A percentile compares a stretch with the other conserved stretches of the same genome.
These are phyloP conservation scores for Rehmannia glutinosa DNA, from an alignment of 257 asterid species.

Conservation along the genomic window DNA sequence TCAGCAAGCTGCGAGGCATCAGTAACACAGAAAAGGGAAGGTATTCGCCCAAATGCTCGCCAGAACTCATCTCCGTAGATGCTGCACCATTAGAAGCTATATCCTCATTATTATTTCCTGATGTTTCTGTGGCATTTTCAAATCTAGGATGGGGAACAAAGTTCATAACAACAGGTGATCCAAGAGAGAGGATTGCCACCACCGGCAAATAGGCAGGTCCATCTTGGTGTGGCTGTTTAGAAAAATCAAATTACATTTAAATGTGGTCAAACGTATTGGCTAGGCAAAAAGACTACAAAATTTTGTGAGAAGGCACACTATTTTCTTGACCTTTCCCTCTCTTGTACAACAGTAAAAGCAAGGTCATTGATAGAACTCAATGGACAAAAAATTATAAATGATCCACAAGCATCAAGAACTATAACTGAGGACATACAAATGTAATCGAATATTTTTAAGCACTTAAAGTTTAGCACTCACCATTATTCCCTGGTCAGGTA, in stretches of 20 bases:
- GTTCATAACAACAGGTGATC: conserved; percentile 85
- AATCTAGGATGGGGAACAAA: conserved; percentile 70
- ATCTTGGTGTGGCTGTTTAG: conserved; percentile 83
- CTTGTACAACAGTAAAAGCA: no score
- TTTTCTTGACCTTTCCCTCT: no score
- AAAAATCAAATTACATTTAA: conserved; percentile 12
- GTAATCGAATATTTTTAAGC: neutral
- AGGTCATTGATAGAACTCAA: no score
- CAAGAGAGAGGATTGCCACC: conserved; percentile 91
- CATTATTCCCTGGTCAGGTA: conserved; percentile 90
- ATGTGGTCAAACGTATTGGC: neutral
- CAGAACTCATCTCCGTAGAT: conserved; percentile 18
- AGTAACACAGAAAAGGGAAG: conserved; percentile 61
- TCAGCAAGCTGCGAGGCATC: conserved; percentile 89
- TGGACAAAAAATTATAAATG: no score
- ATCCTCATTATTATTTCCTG: conserved; percentile 23
- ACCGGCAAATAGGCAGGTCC: conserved; percentile 92
- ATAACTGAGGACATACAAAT: neutral
- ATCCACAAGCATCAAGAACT: no score
- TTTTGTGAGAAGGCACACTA: no score
- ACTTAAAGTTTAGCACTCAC: conserved; percentile 33
- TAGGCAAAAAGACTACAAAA: no score
- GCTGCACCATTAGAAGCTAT: conserved; percentile 13
- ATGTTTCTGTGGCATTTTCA: conserved; percentile 16
- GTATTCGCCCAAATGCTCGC: conserved; percentile 22